Evolutionary conservation across 208 protist genomes (phyloP).

Genomic region (Acanthamoeba triangularis): DNA sequence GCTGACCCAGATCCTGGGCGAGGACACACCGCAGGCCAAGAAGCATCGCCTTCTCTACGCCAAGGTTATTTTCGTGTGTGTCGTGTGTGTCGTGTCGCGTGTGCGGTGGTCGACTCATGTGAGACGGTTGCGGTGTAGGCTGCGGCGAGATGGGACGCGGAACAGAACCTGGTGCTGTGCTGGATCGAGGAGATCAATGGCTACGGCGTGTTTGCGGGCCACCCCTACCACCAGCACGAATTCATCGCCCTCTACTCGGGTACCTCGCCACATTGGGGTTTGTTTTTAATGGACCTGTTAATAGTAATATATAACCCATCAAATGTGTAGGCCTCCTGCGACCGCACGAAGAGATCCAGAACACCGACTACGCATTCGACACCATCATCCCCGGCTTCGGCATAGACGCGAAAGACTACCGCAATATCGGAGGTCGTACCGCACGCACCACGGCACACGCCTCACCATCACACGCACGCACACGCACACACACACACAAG

Average conservation of each 20-base stretch:
- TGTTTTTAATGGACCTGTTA: background rate
- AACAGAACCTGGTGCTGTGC: constrained; percentile 7
- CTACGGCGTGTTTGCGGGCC: constrained; percentile 24
- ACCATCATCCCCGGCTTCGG: constrained; percentile 36
- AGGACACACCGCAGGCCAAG: background rate
- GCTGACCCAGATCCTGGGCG: constrained; percentile 17
- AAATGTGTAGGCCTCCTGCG: background rate
- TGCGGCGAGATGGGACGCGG: background rate
- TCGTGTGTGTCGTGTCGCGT: too few species aligned
- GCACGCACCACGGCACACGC: background rate
- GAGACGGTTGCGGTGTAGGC: background rate
- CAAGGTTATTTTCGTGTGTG: background rate
- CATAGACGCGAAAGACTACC: background rate
- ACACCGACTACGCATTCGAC: constrained; percentile 50
- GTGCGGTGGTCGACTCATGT: too few species aligned
- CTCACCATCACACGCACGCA: background rate
- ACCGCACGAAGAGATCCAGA: background rate
- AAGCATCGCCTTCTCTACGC: constrained; percentile 40
- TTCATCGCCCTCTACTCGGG: constrained; percentile 45
- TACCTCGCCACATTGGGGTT: background rate
- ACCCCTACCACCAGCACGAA: constrained; percentile 17
- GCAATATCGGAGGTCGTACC: background rate
- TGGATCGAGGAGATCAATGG: constrained; percentile 49
- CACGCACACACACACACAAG: background rate
- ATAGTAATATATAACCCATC: background rate